Base-by-base conservation (phyloP, 1,284 basidiomycete genomes). In the Somion occarium region DNA sequence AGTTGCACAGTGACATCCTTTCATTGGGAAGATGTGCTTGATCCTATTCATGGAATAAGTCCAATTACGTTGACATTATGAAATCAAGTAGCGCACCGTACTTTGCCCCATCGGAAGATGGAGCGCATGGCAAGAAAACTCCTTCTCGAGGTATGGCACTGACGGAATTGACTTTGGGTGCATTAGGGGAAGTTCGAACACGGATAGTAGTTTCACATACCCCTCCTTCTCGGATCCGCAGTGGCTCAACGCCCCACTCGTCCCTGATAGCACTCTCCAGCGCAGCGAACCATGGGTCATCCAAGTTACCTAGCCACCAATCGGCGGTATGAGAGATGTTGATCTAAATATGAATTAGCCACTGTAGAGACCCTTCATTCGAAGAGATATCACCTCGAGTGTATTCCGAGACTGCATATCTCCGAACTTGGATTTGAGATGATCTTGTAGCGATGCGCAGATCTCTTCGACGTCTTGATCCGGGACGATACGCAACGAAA, bases 261-360 rank as follows among this genome's bases (percentile, higher is more conserved):
- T 91, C 84, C 53, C 79, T 74, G 0, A 98, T 82, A 7, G 93
- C 88, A 38, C 75, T 73, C 64, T 93, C 90, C 19, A 98, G 75
- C 0, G 89, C 85, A 58, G 82, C 78, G 73, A 94, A 93, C 81
- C 90, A 96, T 2, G 78, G 76, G 53, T 86, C 86, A 47, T 91
- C 80, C 24, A 93, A 76, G 45, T 88, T 82, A 0, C 94, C 93
- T 1, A 98, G 75, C 96, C 96, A 99, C 94, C 95, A 99, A 61
- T 94, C 88, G 0, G 93, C 94, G 1, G 82, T 86, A 56, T 93
- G 90, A 44, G 90, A 85, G 46, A 98, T 83, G 24, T 73, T 75
- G 46, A 95, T 75, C 88, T 93, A 49, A 13, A 43, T 19, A 11
- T n/a, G 30, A 22, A 5, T 26, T n/a, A 38, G 25, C 13, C 11